These are phyloP conservation scores for Trichosporon sp. DNA, from an alignment of 1,284 basidiomycete genomes.

Conservation along the genomic window DNA sequence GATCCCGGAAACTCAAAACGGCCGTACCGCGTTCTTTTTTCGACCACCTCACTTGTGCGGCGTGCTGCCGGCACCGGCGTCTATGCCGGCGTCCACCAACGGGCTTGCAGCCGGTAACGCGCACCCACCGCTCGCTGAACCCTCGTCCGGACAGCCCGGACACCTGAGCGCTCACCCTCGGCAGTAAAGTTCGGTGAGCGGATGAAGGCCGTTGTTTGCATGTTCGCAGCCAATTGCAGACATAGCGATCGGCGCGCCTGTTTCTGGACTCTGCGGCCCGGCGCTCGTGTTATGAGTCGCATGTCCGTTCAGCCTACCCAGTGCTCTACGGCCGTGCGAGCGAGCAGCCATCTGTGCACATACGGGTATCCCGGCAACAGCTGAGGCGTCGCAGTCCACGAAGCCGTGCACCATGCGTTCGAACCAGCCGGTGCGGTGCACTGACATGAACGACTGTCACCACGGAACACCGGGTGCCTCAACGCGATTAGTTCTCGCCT, in stretches of 20 bases:
- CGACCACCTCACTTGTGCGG: background rate
- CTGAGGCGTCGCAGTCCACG: no score
- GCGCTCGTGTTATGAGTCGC: no score
- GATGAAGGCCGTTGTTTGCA: background rate
- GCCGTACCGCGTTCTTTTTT: background rate
- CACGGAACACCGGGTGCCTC: background rate
- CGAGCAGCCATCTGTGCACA: no score
- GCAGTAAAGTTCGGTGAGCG: background rate
- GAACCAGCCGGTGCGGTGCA: no score
- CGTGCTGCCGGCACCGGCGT: background rate
- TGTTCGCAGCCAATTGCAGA: background rate
- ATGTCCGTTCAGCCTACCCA: no score
- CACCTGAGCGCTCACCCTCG: background rate
- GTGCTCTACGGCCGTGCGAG: no score
- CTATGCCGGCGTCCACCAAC: background rate
- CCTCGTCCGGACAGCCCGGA: background rate
- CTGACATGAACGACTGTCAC: no score
- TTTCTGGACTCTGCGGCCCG: background rate
- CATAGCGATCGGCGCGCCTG: background rate
- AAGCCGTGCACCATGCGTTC: no score
- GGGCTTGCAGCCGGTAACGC: background rate
- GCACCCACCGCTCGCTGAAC: background rate
- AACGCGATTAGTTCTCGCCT: background rate
- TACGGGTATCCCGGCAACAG: no score
- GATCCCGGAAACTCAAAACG: slow-evolving; percentile 3